Conservation (phyloP, 2,329 filamentous ascomycete genomes). For the Fusarium sp. region DNA sequence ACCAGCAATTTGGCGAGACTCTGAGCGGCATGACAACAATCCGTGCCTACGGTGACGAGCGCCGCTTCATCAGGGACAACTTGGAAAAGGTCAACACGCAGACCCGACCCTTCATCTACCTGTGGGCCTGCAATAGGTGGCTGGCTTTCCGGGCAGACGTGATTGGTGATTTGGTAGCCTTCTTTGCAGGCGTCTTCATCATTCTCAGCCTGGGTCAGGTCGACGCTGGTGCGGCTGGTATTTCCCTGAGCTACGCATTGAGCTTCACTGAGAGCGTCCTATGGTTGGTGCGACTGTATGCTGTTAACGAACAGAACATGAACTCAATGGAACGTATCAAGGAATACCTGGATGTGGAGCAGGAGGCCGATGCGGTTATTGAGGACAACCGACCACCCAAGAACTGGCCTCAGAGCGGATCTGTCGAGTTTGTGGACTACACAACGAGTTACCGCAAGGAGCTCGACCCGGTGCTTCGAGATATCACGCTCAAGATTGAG, state of each 20-base stretch:
- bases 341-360: slow-evolving; percentile 96
- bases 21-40: slow-evolving; percentile 96
- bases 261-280: slow-evolving; percentile 97
- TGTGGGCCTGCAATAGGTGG: slow-evolving; percentile 98
- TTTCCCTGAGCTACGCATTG: slow-evolving; percentile 95
- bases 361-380: slow-evolving; percentile 84
- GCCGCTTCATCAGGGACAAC: slow-evolving; percentile 94
- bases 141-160: slow-evolving; percentile 92
- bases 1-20: slow-evolving; percentile 98
- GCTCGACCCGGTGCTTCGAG: slow-evolving; percentile 85
- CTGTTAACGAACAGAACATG: slow-evolving; percentile 98
- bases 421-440: slow-evolving; percentile 90
- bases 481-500: slow-evolving; percentile 87
- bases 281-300: slow-evolving; percentile 95
- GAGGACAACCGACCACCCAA: slow-evolving; percentile 80
- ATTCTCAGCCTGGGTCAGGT: slow-evolving; percentile 84
- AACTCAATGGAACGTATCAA: slow-evolving; percentile 98
- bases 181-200: slow-evolving; percentile 93
- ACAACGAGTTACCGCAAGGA: slow-evolving; percentile 90
- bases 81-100: slow-evolving; percentile 89
- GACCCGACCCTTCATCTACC: slow-evolving; percentile 91
- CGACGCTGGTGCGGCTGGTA: slow-evolving; percentile 90
- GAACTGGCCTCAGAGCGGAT: slow-evolving; percentile 87
- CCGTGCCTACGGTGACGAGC: slow-evolving; percentile 93
- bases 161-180: slow-evolving; percentile 89